Evolutionary conservation across 441 rosid genomes (phyloP).

Genomic region (Adansonia grandidieri): DNA sequence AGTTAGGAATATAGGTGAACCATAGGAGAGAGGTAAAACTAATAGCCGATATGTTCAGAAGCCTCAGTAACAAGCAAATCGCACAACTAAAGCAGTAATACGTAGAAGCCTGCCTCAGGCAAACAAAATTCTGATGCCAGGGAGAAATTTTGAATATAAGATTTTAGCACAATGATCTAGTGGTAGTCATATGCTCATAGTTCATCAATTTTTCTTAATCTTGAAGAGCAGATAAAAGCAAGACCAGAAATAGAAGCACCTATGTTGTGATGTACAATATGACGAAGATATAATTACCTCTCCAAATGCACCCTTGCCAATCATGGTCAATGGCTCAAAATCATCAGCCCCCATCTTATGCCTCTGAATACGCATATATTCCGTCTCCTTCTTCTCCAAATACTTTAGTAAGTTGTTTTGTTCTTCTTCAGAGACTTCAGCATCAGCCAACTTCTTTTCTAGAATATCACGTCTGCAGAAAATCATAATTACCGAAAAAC

Average conservation of each 20-base stretch:
- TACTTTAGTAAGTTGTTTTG: constrained; percentile 75
- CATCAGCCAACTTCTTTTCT: constrained; percentile 95
- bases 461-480: constrained; percentile 73
- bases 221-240: constrained; percentile 1
- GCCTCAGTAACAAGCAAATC: too few species aligned
- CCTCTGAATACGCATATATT: constrained; percentile 93
- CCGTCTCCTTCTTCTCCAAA: constrained; percentile 93
- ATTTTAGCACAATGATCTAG: neutral
- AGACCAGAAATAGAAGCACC: neutral
- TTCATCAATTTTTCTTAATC: constrained; percentile 1
- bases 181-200: neutral
- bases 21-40: neutral
- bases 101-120: neutral
- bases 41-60: neutral
- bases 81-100: neutral
- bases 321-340: constrained; percentile 96
- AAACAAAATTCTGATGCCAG: neutral
- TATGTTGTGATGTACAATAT: neutral
- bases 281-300: constrained; percentile 53
- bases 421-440: constrained; percentile 86
- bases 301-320: constrained; percentile 97
- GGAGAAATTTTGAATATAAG: too few species aligned
- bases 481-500: constrained; percentile 28
- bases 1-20: neutral
- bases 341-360: constrained; percentile 99